These are phyloP conservation scores for Spirogloea muscicola DNA, from an alignment of 139 green algal genomes.

Conservation along the genomic window DNA sequence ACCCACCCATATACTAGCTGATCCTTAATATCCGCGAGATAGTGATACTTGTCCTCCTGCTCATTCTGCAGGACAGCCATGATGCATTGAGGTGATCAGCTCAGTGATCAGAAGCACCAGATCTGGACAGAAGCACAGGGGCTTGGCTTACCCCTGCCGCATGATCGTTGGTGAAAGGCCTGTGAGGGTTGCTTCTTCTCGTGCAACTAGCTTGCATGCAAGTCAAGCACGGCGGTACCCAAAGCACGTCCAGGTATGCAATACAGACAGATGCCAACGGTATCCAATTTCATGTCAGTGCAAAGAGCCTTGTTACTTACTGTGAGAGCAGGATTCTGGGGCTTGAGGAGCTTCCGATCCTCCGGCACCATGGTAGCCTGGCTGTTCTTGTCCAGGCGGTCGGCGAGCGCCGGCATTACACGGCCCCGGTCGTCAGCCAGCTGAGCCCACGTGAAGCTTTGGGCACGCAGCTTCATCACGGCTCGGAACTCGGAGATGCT, in stretches of 20 bases:
- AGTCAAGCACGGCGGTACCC: not conserved
- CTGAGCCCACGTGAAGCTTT: constrained; percentile 7
- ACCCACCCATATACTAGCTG: constrained; percentile 27
- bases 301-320: not conserved
- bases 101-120: not conserved
- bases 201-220: not conserved
- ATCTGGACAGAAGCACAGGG: not conserved
- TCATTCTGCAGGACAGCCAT: not conserved
- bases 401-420: constrained; percentile 4
- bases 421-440: constrained; percentile 8
- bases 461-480: constrained; percentile 17
- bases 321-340: not conserved
- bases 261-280: not conserved
- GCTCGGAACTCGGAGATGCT: constrained; percentile 11
- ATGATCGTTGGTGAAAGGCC: too few relatives aligned
- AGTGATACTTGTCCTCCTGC: constrained; percentile 33
- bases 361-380: not conserved
- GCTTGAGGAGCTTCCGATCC: constrained; percentile 10
- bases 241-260: constrained; percentile 1
- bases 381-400: not conserved
- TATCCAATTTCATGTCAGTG: not conserved
- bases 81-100: not conserved
- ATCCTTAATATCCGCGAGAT: constrained; percentile 5
- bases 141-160: not conserved
- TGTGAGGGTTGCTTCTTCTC: too few relatives aligned